These are phyloP conservation scores for Xerocomus spinulosus DNA, from an alignment of 768 basidiomycete species.

Conservation along the genomic window DNA sequence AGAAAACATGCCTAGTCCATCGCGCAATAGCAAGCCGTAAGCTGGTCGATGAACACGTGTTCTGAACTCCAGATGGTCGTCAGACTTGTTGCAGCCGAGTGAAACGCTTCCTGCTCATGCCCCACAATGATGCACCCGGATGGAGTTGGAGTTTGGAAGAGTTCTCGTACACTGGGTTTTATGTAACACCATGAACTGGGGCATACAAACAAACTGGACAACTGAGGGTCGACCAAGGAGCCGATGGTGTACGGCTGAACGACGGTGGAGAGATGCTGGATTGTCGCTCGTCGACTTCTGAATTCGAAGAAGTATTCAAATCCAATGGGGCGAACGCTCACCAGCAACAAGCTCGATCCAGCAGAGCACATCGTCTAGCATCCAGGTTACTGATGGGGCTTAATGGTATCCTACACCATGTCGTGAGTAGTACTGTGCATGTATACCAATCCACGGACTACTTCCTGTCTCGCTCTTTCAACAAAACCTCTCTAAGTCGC, in stretches of 20 bases:
- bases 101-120: background rate
- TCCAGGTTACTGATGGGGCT: background rate
- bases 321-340: too few species aligned
- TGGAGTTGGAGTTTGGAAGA: background rate
- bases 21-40: background rate
- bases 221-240: background rate
- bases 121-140: background rate
- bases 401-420: constrained; percentile 7
- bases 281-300: background rate
- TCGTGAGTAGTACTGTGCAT: background rate
- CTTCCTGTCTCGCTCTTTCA: constrained; percentile 20
- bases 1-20: constrained; percentile 10
- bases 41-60: constrained; percentile 6
- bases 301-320: background rate
- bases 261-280: too few species aligned
- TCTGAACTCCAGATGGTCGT: constrained; percentile 6
- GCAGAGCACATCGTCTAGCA: background rate
- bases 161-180: background rate
- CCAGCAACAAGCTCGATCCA: background rate
- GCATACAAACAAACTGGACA: background rate
- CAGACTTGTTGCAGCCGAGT: constrained; percentile 1
- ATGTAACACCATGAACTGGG: background rate
- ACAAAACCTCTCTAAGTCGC: constrained; percentile 47
- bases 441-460: constrained; percentile 4
- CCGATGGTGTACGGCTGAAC: too few species aligned